phyloP scores from a whole-genome alignment of 495 filamentous ascomycete species.

The Cryomyces antarcticus region DNA sequence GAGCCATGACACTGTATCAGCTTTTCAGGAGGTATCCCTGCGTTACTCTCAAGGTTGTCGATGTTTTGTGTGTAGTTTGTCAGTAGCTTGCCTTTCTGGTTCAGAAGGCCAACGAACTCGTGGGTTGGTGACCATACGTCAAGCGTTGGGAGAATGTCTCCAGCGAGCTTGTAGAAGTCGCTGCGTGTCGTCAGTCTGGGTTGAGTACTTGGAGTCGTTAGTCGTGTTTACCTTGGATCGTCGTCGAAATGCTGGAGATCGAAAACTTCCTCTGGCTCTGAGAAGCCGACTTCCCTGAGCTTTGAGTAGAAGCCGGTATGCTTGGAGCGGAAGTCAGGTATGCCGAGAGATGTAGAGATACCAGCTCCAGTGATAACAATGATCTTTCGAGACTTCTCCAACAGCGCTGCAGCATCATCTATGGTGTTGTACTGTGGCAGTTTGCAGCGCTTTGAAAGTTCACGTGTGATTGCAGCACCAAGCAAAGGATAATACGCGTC shows the following conservation, averaged over 20 bases:
- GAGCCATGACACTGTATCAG: slow-evolving; percentile 93
- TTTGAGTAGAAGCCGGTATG: slow-evolving; percentile 61
- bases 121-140: slow-evolving; percentile 73
- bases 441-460: slow-evolving; percentile 64
- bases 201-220: background rate
- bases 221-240: slow-evolving; percentile 36
- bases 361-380: slow-evolving; percentile 89
- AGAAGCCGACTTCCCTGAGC: slow-evolving; percentile 51
- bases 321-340: slow-evolving; percentile 50
- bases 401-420: slow-evolving; percentile 64
- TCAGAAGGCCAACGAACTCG: slow-evolving; percentile 84
- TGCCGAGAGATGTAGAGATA: slow-evolving; percentile 33
- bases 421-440: slow-evolving; percentile 65
- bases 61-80: slow-evolving; percentile 99
- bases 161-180: slow-evolving; percentile 82
- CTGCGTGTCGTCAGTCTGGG: slow-evolving; percentile 1
- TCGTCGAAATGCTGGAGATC: slow-evolving; percentile 71
- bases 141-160: slow-evolving; percentile 66
- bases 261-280: slow-evolving; percentile 86
- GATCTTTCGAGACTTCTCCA: slow-evolving; percentile 60
- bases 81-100: slow-evolving; percentile 72
- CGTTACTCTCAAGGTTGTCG: slow-evolving; percentile 82
- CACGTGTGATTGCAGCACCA: slow-evolving; percentile 57
- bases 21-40: slow-evolving; percentile 64
- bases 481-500: slow-evolving; percentile 58